A percentile compares a stretch with the other conserved stretches of the same genome.
Evolutionary conservation across 495 filamentous ascomycete genomes (phyloP).

Genomic region (Echria macrotheca): DNA sequence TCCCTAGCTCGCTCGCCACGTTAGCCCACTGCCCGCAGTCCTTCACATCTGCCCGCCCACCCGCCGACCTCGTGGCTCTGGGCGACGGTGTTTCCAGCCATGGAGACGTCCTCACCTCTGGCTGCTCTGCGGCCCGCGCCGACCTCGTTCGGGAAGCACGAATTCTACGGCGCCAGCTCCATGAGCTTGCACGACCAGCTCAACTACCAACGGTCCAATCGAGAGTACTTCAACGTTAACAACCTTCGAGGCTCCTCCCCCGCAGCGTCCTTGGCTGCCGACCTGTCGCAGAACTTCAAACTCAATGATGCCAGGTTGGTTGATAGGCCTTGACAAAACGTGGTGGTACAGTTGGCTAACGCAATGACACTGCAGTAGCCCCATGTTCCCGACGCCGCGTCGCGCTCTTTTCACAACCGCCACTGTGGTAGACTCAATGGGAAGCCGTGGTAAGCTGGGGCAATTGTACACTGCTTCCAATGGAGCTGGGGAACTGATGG

Average conservation of each 20-base stretch:
- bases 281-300: slow-evolving; percentile 94
- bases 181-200: slow-evolving; percentile 62
- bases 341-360: slow-evolving; percentile 21
- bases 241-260: slow-evolving; percentile 80
- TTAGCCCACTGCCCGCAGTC: background rate
- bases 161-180: slow-evolving; percentile 53
- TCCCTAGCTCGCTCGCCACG: background rate
- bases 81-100: no score
- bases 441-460: slow-evolving; percentile 61
- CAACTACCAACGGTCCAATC: slow-evolving; percentile 31
- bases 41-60: background rate
- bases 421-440: slow-evolving; percentile 60
- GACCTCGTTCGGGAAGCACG: slow-evolving; percentile 42
- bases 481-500: slow-evolving; percentile 20
- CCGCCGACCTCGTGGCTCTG: no score
- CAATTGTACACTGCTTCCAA: slow-evolving; percentile 37
- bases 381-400: slow-evolving; percentile 83
- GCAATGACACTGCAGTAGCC: slow-evolving; percentile 50
- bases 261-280: slow-evolving; percentile 80
- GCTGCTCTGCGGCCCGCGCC: slow-evolving; percentile 87
- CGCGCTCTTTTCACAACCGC: slow-evolving; percentile 82
- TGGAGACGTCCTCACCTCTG: slow-evolving; percentile 92
- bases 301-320: slow-evolving; percentile 79
- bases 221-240: slow-evolving; percentile 75
- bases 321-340: slow-evolving; percentile 3